Percentiles rank a stretch among this genome's conserved stretches.
Conservation (phyloP, 208 protist genomes). For the Wallacemonas collosoma region DNA sequence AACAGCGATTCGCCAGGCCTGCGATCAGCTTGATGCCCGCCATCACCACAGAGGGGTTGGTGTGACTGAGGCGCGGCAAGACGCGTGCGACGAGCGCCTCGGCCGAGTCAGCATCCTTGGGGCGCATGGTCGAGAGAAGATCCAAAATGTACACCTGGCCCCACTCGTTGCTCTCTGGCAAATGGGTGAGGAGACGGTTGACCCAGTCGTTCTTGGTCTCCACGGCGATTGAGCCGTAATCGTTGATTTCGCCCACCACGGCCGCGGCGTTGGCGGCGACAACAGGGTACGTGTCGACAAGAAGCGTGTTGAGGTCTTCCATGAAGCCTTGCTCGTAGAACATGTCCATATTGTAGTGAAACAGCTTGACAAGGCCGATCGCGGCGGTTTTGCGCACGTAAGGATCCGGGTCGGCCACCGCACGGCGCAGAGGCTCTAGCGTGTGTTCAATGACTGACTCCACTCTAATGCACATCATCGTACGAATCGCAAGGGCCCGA, state of each 20-base stretch:
- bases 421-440: constrained; percentile 95
- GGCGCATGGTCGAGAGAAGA: constrained; percentile 85
- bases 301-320: constrained; percentile 86
- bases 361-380: constrained; percentile 98
- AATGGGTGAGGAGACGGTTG: constrained; percentile 95
- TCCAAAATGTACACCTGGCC: constrained; percentile 99
- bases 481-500: constrained; percentile 98
- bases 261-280: constrained; percentile 98
- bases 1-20: constrained; percentile 58
- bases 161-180: constrained; percentile 98
- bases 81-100: constrained; percentile 95
- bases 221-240: constrained; percentile 43
- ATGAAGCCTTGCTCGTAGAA: constrained; percentile 95
- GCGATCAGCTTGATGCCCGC: constrained; percentile 95
- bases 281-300: constrained; percentile 97
- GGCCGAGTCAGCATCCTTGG: constrained; percentile 57
- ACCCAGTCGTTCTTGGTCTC: constrained; percentile 79
- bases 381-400: constrained; percentile 99
- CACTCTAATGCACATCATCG: constrained; percentile 99
- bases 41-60: constrained; percentile 98
- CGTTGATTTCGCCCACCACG: constrained; percentile 94
- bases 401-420: constrained; percentile 94
- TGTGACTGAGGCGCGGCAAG: constrained; percentile 95
- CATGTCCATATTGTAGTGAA: constrained; percentile 96
- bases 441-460: constrained; percentile 98